Percentiles rank a stretch among this genome's conserved stretches.
These are phyloP conservation scores for Sporothrix brasiliensis DNA, from an alignment of 2,329 filamentous ascomycete genomes.

Conservation along the genomic window DNA sequence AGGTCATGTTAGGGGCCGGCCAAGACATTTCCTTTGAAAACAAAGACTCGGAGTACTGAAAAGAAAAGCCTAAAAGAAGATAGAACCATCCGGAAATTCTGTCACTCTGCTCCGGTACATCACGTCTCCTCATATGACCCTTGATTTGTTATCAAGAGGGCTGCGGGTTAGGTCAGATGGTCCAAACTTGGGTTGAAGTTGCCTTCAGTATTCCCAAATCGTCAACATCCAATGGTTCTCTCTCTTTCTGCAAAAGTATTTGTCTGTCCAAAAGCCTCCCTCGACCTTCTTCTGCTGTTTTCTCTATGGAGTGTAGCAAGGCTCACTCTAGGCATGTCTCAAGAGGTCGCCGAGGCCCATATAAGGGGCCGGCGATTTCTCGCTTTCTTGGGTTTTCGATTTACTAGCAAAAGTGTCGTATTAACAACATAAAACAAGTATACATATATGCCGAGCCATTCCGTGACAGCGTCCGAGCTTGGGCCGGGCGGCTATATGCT, in stretches of 20 bases:
- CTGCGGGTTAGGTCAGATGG: not conserved
- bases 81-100: not conserved
- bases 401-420: not conserved
- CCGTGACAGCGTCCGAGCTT: too few species aligned
- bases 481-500: not conserved
- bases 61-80: not conserved
- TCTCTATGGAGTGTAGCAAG: not conserved
- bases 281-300: not conserved
- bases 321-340: constrained; percentile 17
- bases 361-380: constrained; percentile 16
- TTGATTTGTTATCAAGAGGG: not conserved
- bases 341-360: constrained; percentile 1
- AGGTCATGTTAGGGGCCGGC: too few species aligned
- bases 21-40: not conserved
- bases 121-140: not conserved
- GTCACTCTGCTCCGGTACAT: not conserved
- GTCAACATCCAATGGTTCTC: not conserved
- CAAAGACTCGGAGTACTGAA: not conserved
- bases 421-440: not conserved
- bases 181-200: not conserved
- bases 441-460: not conserved
- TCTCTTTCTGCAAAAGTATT: too few species aligned
- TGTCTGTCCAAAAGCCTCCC: not conserved
- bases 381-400: not conserved
- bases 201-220: not conserved